Base-by-base conservation (phyloP, 257 asterid species). In the Solanum pinnatisectum region DNA sequence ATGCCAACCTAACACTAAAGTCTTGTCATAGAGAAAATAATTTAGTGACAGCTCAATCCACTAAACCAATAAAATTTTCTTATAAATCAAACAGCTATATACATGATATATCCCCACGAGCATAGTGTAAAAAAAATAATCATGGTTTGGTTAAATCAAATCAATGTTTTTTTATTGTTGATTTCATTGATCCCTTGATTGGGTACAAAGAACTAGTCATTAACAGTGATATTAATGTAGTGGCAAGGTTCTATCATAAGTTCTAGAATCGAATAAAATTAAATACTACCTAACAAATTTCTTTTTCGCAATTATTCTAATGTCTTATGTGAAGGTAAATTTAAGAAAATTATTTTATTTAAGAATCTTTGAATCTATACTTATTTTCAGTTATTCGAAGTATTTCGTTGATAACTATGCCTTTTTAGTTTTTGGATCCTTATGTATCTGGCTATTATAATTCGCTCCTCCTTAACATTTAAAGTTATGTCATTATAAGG, bases 31-130 rank as follows among this genome's bases (percentile, higher is more conserved):
- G 12, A 27, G 35, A 63, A 86, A 86, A 81, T 70, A 20, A 89
- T 87, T 30, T 40, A 32, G 85, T 87, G 90, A 90, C 90, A 87
- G 52, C 88, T 84, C 87, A 44, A 76, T 35, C 91, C 85, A 77
- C 82, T 63, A 23, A 40, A 6, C 42, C 65, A 20, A 72, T 56
- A 16, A 83, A n/a, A 6, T 52, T 25, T 60, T 70, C 59, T 49
- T 49, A 82, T 46, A 46, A 42, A 36, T 81, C 70, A 82, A 82
- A 82, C 86, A 82, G 70, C 85, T 46, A 81, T 79, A 70, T n/a
- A 25, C 60, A 77, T 40, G 23, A 78, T 78, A 40, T 40, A 79
- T 22, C 9, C 63, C 63, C 65, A 78, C 39, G 25, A 78, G 13
- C 37, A 42, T 78, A 44, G 65, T 23, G 10, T 56, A 46, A 81